Evolutionary conservation across 2,329 filamentous ascomycete genomes (phyloP).

Genomic region (Verruconis gallopava): DNA sequence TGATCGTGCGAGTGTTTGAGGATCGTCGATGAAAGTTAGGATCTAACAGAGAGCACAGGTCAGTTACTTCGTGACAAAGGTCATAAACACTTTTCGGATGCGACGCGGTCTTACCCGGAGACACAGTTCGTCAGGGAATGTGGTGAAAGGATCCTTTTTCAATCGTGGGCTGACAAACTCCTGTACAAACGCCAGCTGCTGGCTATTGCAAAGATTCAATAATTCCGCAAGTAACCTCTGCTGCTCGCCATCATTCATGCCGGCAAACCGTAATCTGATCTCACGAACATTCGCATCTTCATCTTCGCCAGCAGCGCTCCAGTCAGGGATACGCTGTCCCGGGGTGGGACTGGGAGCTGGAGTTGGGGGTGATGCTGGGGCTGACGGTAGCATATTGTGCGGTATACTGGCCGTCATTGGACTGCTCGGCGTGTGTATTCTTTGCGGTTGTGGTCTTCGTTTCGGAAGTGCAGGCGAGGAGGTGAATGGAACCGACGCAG

Average conservation of each 20-base stretch:
- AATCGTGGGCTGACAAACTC: conserved; percentile 88
- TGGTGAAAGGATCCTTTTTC: conserved; percentile 92
- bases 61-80: conserved; percentile 12
- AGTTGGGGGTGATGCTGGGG: conserved; percentile 53
- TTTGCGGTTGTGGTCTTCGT: conserved; percentile 28
- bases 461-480: conserved; percentile 24
- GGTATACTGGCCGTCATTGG: conserved; percentile 38
- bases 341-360: conserved; percentile 54
- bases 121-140: conserved; percentile 84
- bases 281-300: conserved; percentile 75
- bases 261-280: conserved; percentile 67
- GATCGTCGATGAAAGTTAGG: conserved; percentile 92
- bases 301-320: conserved; percentile 64
- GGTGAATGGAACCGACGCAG: conserved; percentile 26
- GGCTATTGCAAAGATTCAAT: conserved; percentile 86
- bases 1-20: conserved; percentile 80
- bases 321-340: conserved; percentile 52
- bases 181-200: conserved; percentile 89
- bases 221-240: conserved; percentile 76
- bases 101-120: conserved; percentile 52
- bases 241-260: conserved; percentile 61
- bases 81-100: not conserved
- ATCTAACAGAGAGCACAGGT: conserved; percentile 44
- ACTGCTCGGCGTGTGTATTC: conserved; percentile 38
- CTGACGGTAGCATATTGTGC: conserved; percentile 49